Evolutionary conservation across 2,329 filamentous ascomycete genomes (phyloP).

Genomic region (Fusarium stilboides): DNA sequence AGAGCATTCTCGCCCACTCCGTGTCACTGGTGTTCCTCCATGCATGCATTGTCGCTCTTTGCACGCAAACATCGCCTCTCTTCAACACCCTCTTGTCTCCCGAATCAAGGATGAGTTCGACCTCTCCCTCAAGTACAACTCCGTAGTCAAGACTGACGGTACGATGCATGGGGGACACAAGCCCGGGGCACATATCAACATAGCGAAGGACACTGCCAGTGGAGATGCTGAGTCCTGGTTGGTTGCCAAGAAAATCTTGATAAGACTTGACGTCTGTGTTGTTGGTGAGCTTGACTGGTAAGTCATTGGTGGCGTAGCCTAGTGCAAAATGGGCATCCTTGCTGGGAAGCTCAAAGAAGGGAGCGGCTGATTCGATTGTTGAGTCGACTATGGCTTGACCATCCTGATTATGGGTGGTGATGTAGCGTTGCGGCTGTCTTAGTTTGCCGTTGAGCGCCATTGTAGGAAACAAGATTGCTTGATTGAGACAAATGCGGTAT

Average conservation of each 20-base stretch:
- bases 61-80: constrained; percentile 68
- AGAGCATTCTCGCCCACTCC: constrained; percentile 62
- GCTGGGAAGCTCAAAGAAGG: constrained; percentile 40
- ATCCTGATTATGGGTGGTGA: constrained; percentile 49
- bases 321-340: constrained; percentile 44
- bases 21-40: constrained; percentile 65
- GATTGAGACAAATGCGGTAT: too few relatives aligned
- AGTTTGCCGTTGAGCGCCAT: constrained; percentile 44
- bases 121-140: constrained; percentile 67
- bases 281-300: constrained; percentile 41
- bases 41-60: constrained; percentile 70
- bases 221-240: constrained; percentile 51
- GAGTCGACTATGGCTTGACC: constrained; percentile 44
- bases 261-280: constrained; percentile 46
- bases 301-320: constrained; percentile 48
- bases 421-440: constrained; percentile 38
- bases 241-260: constrained; percentile 28
- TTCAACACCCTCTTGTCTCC: constrained; percentile 63
- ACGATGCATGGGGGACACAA: constrained; percentile 55
- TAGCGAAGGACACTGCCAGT: constrained; percentile 62
- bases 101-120: constrained; percentile 68
- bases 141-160: constrained; percentile 70
- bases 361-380: constrained; percentile 38
- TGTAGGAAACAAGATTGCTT: too few relatives aligned
- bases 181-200: constrained; percentile 62